These are phyloP conservation scores for Eucalyptus polybractea DNA, from an alignment of 345 rosid genomes.

Conservation along the genomic window DNA sequence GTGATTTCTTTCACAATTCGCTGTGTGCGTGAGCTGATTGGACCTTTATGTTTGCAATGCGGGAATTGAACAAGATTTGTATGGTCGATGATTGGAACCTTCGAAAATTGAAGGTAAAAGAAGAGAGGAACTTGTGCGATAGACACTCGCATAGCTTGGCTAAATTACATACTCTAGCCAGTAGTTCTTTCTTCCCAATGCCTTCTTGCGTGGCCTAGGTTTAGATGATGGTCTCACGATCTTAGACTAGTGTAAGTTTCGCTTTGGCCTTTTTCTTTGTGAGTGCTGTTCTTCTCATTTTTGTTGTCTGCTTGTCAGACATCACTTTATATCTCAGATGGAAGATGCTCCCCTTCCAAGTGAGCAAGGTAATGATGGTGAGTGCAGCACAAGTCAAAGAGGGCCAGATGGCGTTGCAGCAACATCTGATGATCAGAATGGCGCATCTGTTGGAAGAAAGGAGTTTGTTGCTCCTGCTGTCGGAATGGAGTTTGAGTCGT, in stretches of 20 bases:
- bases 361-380: conserved; percentile 25
- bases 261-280: not conserved
- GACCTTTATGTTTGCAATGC: not conserved
- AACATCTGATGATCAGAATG: conserved; percentile 16
- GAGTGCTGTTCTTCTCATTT: not conserved
- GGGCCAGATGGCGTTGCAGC: not conserved
- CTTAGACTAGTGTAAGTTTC: not conserved
- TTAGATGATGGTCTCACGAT: not conserved
- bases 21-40: not conserved
- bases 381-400: not conserved
- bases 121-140: not conserved
- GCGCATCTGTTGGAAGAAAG: conserved; percentile 19
- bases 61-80: not conserved
- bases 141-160: not conserved
- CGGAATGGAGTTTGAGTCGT: conserved; percentile 80
- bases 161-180: not conserved
- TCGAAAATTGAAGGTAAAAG: not conserved
- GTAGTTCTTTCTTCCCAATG: not conserved
- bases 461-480: conserved; percentile 60
- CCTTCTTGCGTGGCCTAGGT: not conserved
- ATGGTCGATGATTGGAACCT: not conserved
- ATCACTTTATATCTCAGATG: conserved; percentile 3
- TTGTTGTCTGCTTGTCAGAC: not conserved
- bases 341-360: conserved; percentile 12
- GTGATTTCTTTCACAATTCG: not conserved